These are phyloP conservation scores for Kwoniella botswanensis DNA, from an alignment of 768 basidiomycete species.

Conservation along the genomic window DNA sequence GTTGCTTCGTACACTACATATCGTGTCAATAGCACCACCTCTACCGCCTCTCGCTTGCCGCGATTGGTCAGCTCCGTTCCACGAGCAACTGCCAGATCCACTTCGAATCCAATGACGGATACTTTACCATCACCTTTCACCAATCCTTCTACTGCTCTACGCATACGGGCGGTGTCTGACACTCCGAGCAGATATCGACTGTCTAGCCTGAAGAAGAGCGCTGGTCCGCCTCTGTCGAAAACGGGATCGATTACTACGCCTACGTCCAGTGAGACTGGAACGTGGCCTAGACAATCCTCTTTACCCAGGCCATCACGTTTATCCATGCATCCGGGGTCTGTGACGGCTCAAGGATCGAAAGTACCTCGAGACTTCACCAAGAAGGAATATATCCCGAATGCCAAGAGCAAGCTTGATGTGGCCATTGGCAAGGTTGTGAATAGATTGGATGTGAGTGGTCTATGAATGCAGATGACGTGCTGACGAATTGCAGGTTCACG, in stretches of 20 bases:
- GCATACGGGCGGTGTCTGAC: slow-evolving; percentile 24
- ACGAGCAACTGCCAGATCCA: slow-evolving; percentile 22
- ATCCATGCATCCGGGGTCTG: slow-evolving; percentile 63
- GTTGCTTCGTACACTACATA: not conserved
- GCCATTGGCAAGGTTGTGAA: slow-evolving; percentile 93
- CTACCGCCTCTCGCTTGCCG: slow-evolving; percentile 61
- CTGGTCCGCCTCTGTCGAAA: not conserved
- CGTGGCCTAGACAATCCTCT: slow-evolving; percentile 10
- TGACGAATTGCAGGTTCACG: slow-evolving; percentile 39
- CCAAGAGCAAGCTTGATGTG: slow-evolving; percentile 88
- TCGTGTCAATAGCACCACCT: not conserved
- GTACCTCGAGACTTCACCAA: slow-evolving; percentile 31
- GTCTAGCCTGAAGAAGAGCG: not conserved
- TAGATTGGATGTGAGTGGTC: slow-evolving; percentile 68
- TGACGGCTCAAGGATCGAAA: slow-evolving; percentile 59
- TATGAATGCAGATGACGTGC: not conserved
- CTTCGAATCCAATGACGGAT: slow-evolving; percentile 56
- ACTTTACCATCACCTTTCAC: not conserved
- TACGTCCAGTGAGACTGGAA: not conserved
- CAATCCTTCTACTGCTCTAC: not conserved
- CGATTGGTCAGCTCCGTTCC: slow-evolving; percentile 43
- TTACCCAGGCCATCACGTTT: slow-evolving; percentile 20
- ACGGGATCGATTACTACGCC: not conserved
- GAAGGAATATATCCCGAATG: slow-evolving; percentile 81
- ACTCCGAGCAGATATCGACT: slow-evolving; percentile 19